Evolutionary conservation across 257 asterid genomes (phyloP).

Genomic region (Solanum acaule): DNA sequence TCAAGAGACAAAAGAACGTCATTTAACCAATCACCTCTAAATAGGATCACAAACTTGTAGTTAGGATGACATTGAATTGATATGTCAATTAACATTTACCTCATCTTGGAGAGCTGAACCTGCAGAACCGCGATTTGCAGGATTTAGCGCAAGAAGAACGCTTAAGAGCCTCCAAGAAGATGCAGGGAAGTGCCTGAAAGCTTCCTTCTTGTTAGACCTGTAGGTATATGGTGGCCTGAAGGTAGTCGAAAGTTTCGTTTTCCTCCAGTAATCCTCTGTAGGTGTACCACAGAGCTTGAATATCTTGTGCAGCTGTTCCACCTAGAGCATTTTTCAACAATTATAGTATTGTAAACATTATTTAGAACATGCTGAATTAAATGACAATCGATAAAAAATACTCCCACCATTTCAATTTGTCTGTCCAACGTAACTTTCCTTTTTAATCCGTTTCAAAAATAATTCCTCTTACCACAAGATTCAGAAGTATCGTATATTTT

Average conservation of each 20-base stretch:
- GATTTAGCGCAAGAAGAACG: conserved; percentile 57
- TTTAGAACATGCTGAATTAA: not conserved
- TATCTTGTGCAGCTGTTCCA: conserved; percentile 70
- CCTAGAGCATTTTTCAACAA: conserved; percentile 15
- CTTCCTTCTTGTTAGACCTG: conserved; percentile 38
- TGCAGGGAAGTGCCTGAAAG: conserved; percentile 50
- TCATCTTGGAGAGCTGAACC: conserved; percentile 42
- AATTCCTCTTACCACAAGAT: no score
- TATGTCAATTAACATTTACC: conserved; percentile 14
- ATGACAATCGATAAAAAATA: rapidly evolving
- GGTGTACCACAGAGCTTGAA: conserved; percentile 88
- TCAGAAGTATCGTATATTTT: not conserved
- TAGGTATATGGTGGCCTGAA: conserved; percentile 62
- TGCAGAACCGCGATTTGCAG: conserved; percentile 51
- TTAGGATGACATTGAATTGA: not conserved
- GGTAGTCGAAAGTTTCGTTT: conserved; percentile 38
- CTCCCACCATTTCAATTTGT: not conserved
- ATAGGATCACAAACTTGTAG: not conserved
- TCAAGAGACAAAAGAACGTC: not conserved
- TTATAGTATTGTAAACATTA: not conserved
- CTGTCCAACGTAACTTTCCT: not conserved
- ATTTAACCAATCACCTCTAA: not conserved
- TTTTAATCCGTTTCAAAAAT: no score
- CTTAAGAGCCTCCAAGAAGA: conserved; percentile 45
- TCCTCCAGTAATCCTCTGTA: conserved; percentile 46